Evolutionary conservation across 495 filamentous ascomycete genomes (phyloP).

Genomic region (Amniculicola lignicola): DNA sequence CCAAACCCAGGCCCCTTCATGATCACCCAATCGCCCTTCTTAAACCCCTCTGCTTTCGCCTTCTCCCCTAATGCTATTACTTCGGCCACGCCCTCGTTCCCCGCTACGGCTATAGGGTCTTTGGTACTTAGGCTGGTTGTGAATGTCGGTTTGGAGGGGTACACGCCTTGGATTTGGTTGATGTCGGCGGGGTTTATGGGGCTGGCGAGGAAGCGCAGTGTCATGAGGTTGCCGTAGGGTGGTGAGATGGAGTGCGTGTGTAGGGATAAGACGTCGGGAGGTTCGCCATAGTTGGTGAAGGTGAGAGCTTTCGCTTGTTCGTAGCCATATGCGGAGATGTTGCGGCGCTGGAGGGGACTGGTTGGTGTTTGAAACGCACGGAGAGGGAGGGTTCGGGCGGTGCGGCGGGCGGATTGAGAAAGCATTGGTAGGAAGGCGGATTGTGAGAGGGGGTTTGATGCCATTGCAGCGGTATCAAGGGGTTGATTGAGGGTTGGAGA

Average conservation of each 20-base stretch:
- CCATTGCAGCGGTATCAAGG: too few species aligned
- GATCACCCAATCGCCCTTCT: conserved; percentile 87
- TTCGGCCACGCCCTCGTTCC: conserved; percentile 92
- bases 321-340: conserved; percentile 84
- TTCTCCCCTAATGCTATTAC: conserved; percentile 62
- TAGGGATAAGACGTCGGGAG: conserved; percentile 66
- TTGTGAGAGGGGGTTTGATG: conserved; percentile 16
- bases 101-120: conserved; percentile 68
- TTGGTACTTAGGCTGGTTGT: conserved; percentile 68
- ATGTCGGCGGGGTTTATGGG: conserved; percentile 97
- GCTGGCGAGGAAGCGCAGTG: conserved; percentile 73
- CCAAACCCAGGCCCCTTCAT: conserved; percentile 76
- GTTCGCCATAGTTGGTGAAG: conserved; percentile 81
- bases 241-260: conserved; percentile 46
- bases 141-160: conserved; percentile 78
- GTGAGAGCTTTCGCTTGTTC: conserved; percentile 92
- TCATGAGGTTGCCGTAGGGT: conserved; percentile 46
- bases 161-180: conserved; percentile 95
- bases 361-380: background rate
- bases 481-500: too few species aligned
- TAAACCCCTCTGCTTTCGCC: conserved; percentile 48
- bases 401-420: background rate
- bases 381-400: background rate
- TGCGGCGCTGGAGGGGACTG: conserved; percentile 35
- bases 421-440: conserved; percentile 2